phyloP scores from a whole-genome alignment of 495 filamentous ascomycete genomes.

The Penicillium paxilli region DNA sequence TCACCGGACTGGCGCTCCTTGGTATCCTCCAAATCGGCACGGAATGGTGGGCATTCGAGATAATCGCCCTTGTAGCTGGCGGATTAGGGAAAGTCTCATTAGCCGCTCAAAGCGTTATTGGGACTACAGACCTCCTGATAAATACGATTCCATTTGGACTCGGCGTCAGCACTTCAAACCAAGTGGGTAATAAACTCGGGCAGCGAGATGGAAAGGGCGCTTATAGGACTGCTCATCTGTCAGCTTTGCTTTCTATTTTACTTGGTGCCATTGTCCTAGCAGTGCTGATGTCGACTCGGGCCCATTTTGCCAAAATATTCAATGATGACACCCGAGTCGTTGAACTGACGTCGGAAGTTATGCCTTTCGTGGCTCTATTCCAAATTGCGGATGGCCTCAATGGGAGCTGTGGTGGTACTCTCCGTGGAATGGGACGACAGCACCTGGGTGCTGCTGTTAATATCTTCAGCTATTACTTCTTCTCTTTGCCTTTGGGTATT shows the following conservation, averaged over 20 bases:
- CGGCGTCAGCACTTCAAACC: conserved; percentile 77
- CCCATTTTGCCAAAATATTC: conserved; percentile 81
- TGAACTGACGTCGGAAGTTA: conserved; percentile 73
- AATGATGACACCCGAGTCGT: conserved; percentile 78
- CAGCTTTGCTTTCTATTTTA: conserved; percentile 71
- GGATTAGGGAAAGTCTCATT: conserved; percentile 79
- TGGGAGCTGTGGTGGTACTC: conserved; percentile 77
- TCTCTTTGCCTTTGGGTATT: conserved; percentile 80
- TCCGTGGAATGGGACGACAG: conserved; percentile 85
- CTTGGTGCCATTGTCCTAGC: conserved; percentile 69
- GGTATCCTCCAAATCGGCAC: conserved; percentile 90
- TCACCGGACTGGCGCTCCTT: conserved; percentile 72
- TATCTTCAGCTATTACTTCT: conserved; percentile 83
- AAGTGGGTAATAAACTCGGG: conserved; percentile 83
- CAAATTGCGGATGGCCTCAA: conserved; percentile 91
- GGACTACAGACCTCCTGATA: conserved; percentile 91
- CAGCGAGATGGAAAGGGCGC: conserved; percentile 68
- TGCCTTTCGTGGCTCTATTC: conserved; percentile 90
- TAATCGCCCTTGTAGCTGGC: conserved; percentile 88
- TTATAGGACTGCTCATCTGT: conserved; percentile 71
- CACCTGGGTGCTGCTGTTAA: conserved; percentile 90
- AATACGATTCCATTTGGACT: conserved; percentile 93
- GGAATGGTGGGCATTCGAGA: conserved; percentile 97
- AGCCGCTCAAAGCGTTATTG: conserved; percentile 88
- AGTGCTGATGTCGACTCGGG: conserved; percentile 69